Conservation (phyloP, 768 basidiomycete species). For the Daedaleopsis sinensis region DNA sequence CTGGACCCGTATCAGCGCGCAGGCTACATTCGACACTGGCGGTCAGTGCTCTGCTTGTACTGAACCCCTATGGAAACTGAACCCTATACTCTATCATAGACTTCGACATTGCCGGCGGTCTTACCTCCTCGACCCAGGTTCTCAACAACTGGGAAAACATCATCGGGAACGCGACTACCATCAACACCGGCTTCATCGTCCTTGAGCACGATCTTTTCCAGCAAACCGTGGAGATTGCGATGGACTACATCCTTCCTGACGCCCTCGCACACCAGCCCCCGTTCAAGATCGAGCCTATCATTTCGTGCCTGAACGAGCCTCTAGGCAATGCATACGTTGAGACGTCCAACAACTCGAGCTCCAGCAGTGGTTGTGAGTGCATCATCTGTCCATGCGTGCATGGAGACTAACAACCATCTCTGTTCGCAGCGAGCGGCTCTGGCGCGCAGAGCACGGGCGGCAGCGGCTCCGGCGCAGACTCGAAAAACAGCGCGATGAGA, state of each 20-base stretch:
- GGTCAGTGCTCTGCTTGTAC: conserved; percentile 38
- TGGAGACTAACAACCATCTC: too few species aligned
- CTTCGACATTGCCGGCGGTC: conserved; percentile 77
- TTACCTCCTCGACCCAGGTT: conserved; percentile 57
- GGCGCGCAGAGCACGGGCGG: too few species aligned
- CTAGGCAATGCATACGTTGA: conserved; percentile 77
- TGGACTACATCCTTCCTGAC: conserved; percentile 83
- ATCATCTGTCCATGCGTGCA: conserved; percentile 21
- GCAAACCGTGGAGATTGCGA: conserved; percentile 82
- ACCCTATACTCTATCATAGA: conserved; percentile 43
- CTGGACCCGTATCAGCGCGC: conserved; percentile 72
- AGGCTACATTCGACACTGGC: conserved; percentile 70
- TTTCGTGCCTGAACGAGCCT: conserved; percentile 62
- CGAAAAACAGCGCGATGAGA: conserved; percentile 19
- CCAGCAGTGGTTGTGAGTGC: conserved; percentile 36
- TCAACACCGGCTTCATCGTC: conserved; percentile 84
- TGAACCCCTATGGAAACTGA: neutral
- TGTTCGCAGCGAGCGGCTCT: conserved; percentile 15
- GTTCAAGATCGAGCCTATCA: conserved; percentile 74
- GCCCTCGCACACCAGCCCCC: conserved; percentile 66
- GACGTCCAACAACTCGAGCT: conserved; percentile 73
- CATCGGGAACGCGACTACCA: conserved; percentile 57
- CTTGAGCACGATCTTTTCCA: conserved; percentile 88
- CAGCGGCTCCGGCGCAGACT: conserved; percentile 6
- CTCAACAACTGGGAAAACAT: conserved; percentile 76